A percentile compares a stretch with the other conserved stretches of the same genome.
These are phyloP conservation scores for Actinomortierella wolfii DNA, from an alignment of 371 early-diverging fungal species.

Conservation along the genomic window DNA sequence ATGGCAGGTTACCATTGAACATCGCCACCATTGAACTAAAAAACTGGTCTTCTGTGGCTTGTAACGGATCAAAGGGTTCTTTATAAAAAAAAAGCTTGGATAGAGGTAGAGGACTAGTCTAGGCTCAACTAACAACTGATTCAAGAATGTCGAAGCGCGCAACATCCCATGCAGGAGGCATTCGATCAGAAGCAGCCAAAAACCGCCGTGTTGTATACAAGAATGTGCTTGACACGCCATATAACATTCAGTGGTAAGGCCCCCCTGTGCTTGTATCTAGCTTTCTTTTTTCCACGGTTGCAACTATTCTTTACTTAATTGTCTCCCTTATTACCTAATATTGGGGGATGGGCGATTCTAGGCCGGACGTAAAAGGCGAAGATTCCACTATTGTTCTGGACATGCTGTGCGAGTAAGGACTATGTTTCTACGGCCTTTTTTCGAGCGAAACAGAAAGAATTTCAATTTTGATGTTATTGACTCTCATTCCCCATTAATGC, in stretches of 20 bases:
- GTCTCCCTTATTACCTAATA: no score
- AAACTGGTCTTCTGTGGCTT: no score
- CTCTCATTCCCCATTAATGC: no score
- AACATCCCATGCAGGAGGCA: slow-evolving; percentile 17
- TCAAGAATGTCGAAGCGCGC: slow-evolving; percentile 5
- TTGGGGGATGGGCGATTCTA: background rate
- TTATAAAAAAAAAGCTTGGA: no score
- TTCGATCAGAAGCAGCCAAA: slow-evolving; percentile 33
- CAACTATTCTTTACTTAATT: background rate
- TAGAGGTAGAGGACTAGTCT: no score
- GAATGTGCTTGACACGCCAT: slow-evolving; percentile 36
- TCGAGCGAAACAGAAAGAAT: no score
- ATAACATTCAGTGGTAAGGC: slow-evolving; percentile 33
- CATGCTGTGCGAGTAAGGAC: slow-evolving; percentile 23
- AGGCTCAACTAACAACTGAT: no score
- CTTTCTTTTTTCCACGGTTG: no score
- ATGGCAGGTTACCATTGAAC: no score
- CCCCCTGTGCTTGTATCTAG: background rate
- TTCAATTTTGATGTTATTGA: no score
- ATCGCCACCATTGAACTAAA: no score
- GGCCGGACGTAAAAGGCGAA: slow-evolving; percentile 24
- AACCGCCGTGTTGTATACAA: slow-evolving; percentile 28
- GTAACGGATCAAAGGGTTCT: no score
- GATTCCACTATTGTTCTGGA: slow-evolving; percentile 26
- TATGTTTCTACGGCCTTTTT: background rate